A percentile compares a stretch with the other conserved stretches of the same genome.
Evolutionary conservation across 2,329 filamentous ascomycete genomes (phyloP).

Genomic region (Colletotrichum lupini): DNA sequence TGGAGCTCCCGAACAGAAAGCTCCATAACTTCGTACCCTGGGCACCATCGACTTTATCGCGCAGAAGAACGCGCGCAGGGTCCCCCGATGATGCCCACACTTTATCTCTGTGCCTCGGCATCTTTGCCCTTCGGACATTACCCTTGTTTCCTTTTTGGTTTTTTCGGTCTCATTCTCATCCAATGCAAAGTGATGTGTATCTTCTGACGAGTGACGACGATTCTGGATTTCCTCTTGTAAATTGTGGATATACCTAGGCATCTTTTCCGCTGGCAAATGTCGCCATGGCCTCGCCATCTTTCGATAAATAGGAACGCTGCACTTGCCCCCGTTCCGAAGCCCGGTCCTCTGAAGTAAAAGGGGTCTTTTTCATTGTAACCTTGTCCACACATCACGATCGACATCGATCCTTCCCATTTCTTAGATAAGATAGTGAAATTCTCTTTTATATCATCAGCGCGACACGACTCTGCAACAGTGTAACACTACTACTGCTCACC

Average conservation of each 20-base stretch:
- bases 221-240: slow-evolving; percentile 1
- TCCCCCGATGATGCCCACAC: not conserved
- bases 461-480: not conserved
- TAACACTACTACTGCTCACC: not conserved
- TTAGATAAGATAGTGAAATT: slow-evolving; percentile 2
- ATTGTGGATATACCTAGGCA: slow-evolving; percentile 24
- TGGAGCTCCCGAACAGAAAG: too few species aligned
- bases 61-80: not conserved
- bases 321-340: slow-evolving; percentile 14
- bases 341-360: not conserved
- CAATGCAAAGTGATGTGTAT: not conserved
- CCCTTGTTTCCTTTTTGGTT: slow-evolving; percentile 1
- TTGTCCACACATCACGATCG: not conserved
- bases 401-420: not conserved
- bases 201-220: not conserved
- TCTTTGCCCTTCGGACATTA: slow-evolving; percentile 26
- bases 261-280: not conserved
- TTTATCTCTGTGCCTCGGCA: slow-evolving; percentile 28
- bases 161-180: not conserved
- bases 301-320: slow-evolving; percentile 18
- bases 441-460: slow-evolving; percentile 5
- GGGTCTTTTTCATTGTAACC: not conserved
- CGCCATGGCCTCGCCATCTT: slow-evolving; percentile 2
- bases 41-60: too few species aligned
- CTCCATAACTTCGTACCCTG: too few species aligned